These are phyloP conservation scores for Solanum paucissectum DNA, from an alignment of 257 asterid genomes.

Conservation along the genomic window DNA sequence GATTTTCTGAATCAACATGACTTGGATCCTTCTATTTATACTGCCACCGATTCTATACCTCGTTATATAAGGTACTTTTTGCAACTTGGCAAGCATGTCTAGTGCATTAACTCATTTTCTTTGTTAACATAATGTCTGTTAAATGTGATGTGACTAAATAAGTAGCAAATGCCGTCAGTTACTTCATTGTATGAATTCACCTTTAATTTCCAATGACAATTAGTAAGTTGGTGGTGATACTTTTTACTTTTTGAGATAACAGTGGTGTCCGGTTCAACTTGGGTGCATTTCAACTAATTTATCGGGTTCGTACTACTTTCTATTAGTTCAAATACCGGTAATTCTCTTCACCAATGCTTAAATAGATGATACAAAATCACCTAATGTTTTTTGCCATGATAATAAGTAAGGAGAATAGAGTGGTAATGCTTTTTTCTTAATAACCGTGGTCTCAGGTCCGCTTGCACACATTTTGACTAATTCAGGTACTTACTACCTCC, in stretches of 20 bases:
- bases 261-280: not conserved
- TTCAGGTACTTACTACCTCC: not conserved
- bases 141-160: not conserved
- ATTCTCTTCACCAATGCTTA: not conserved
- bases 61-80: conserved; percentile 75
- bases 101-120: not conserved
- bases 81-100: not conserved
- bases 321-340: not conserved
- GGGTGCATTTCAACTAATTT: not conserved
- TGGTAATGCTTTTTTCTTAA: not conserved
- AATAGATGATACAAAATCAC: not conserved
- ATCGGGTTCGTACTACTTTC: not conserved
- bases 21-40: conserved; percentile 66
- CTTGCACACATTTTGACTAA: not conserved
- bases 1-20: conserved; percentile 64
- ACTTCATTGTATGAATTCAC: not conserved
- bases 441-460: not conserved
- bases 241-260: not conserved
- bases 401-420: not conserved
- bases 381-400: not conserved
- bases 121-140: not conserved
- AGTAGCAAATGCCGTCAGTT: not conserved
- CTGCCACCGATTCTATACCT: conserved; percentile 49
- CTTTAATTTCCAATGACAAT: not conserved
- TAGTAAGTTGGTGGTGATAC: not conserved